A percentile compares a stretch with the other conserved stretches of the same genome.
Conservation (phyloP, 2,329 filamentous ascomycete species). For the Parafenestella ontariensis region DNA sequence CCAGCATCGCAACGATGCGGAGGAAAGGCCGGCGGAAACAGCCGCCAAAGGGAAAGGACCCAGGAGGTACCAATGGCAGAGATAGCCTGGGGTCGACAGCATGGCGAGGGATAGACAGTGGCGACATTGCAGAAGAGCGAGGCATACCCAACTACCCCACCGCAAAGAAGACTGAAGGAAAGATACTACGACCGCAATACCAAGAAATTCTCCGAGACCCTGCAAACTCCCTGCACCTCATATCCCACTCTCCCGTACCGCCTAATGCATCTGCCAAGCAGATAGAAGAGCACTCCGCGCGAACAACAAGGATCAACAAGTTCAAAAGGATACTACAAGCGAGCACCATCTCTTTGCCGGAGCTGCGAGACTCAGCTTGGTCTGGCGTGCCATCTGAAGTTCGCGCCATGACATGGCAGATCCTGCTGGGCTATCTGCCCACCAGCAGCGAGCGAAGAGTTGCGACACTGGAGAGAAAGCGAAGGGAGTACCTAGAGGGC, state of each 20-base stretch:
- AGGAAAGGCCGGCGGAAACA: conserved; percentile 65
- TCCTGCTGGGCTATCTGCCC: conserved; percentile 91
- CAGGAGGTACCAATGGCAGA: conserved; percentile 41
- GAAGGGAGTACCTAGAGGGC: conserved; percentile 95
- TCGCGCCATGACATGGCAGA: conserved; percentile 98
- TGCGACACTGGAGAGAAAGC: conserved; percentile 87
- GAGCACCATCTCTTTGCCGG: conserved; percentile 83
- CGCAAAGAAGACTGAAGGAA: conserved; percentile 88
- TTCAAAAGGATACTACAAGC: conserved; percentile 96
- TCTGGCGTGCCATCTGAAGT: conserved; percentile 94
- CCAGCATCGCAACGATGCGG: conserved; percentile 90
- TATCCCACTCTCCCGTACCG: conserved; percentile 81
- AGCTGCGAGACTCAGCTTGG: conserved; percentile 88
- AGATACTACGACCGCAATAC: conserved; percentile 95
- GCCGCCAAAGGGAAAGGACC: conserved; percentile 54
- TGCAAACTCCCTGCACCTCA: conserved; percentile 92
- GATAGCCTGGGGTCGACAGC: conserved; percentile 33
- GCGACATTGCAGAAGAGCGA: conserved; percentile 91
- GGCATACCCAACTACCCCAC: conserved; percentile 83
- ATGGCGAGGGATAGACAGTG: conserved; percentile 76
- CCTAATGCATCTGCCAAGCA: conserved; percentile 81
- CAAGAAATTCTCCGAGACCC: conserved; percentile 89
- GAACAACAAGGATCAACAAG: conserved; percentile 95
- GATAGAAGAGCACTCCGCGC: conserved; percentile 81
- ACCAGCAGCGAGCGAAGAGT: conserved; percentile 95